phyloP scores from a whole-genome alignment of 345 rosid species.

The Zanthoxylum bungeanum region DNA sequence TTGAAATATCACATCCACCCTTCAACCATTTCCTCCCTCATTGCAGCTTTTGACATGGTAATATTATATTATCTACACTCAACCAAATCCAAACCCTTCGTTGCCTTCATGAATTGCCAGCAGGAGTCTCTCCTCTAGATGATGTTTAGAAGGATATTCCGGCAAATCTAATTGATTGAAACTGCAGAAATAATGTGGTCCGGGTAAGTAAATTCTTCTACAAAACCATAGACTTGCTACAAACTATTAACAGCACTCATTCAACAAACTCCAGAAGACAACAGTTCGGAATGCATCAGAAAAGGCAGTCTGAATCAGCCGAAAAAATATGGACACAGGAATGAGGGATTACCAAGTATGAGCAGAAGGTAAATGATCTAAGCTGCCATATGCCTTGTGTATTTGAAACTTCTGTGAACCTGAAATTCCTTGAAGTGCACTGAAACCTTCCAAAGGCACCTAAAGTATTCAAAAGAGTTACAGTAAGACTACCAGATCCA shows the following conservation, averaged over 20 bases:
- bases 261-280: background rate
- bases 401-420: constrained; percentile 95
- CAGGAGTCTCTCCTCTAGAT: constrained; percentile 80
- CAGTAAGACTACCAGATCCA: constrained; percentile 1
- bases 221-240: background rate
- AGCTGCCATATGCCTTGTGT: constrained; percentile 96
- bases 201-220: background rate
- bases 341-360: constrained; percentile 71
- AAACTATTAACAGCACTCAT: background rate
- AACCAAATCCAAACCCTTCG: constrained; percentile 97
- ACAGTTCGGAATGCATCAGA: background rate
- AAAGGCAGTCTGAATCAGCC: background rate
- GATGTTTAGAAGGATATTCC: constrained; percentile 90
- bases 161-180: constrained; percentile 97
- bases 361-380: constrained; percentile 92
- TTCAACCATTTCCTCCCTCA: constrained; percentile 12
- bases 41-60: constrained; percentile 14
- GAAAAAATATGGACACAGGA: background rate
- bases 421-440: constrained; percentile 95
- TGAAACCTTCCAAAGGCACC: constrained; percentile 98
- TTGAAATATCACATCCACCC: constrained; percentile 22
- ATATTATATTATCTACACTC: constrained; percentile 37
- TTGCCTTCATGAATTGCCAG: constrained; percentile 96
- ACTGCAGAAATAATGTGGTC: constrained; percentile 42
- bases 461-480: constrained; percentile 17